phyloP scores from a whole-genome alignment of 2,329 filamentous ascomycete genomes.

The Hymenoscyphus repandus region DNA sequence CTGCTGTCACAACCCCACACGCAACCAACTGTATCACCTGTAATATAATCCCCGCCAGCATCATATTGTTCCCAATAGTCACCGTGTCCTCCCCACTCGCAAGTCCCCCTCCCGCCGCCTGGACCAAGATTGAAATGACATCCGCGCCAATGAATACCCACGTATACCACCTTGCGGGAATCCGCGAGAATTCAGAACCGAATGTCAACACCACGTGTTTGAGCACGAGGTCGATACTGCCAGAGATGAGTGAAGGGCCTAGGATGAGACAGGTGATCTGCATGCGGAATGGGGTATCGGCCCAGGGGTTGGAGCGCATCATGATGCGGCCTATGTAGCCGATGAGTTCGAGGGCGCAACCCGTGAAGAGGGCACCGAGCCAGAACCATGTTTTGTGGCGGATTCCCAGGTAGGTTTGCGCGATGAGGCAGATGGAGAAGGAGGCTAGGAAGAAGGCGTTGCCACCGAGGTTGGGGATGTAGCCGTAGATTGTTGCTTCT shows the following conservation, averaged over 20 bases:
- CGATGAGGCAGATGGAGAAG: not conserved
- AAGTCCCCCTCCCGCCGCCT: not conserved
- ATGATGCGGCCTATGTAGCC: not conserved
- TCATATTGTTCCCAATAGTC: not conserved
- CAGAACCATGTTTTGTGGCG: not conserved
- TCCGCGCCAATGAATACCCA: not conserved
- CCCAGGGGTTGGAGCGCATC: not conserved
- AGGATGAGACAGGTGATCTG: not conserved
- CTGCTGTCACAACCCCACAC: not conserved
- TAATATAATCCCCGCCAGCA: not conserved
- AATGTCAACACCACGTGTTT: not conserved
- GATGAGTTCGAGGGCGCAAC: not conserved
- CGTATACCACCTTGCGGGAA: not conserved
- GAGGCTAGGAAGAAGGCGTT: not conserved
- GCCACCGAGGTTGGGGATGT: not conserved
- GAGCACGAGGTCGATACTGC: not conserved
- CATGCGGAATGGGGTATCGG: not conserved
- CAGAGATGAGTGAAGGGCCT: not conserved
- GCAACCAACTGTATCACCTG: not conserved
- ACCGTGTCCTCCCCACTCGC: not conserved
- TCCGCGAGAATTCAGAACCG: not conserved
- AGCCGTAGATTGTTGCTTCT: conserved; percentile 16
- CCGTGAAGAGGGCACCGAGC: not conserved
- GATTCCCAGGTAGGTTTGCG: not conserved
- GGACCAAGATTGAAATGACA: not conserved